Percentiles rank a stretch among this genome's conserved stretches.
Evolutionary conservation across 192 early-diverging fungal species (phyloP).

Genomic region (Bifiguratus adelaidae): DNA sequence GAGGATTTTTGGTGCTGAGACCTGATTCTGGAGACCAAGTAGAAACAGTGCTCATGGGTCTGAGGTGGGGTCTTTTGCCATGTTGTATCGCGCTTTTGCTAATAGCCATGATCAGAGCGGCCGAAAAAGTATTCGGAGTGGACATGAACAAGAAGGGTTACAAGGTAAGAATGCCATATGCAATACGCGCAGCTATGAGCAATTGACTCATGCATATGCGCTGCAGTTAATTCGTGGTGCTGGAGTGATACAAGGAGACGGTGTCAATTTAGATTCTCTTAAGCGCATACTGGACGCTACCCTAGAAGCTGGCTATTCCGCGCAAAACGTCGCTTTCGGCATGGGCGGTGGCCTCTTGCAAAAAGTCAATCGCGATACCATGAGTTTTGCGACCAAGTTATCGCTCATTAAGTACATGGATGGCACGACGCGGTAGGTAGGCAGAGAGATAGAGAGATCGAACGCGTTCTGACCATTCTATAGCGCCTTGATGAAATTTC

Average conservation of each 20-base stretch:
- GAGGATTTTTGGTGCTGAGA: conserved; percentile 72
- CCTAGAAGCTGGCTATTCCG: conserved; percentile 48
- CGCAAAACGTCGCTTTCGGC: conserved; percentile 67
- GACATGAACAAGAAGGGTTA: conserved; percentile 65
- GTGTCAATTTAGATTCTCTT: conserved; percentile 46
- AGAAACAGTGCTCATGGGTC: conserved; percentile 57
- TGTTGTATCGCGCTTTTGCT: not conserved
- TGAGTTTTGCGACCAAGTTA: conserved; percentile 83
- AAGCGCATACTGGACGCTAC: conserved; percentile 44
- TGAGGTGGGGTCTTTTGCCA: conserved; percentile 31
- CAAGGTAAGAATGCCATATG: conserved; percentile 28
- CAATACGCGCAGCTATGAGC: not conserved
- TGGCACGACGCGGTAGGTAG: conserved; percentile 34
- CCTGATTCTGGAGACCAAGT: conserved; percentile 82
- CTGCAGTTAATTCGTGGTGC: conserved; percentile 44
- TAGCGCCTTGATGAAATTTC: conserved; percentile 82
- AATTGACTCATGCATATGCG: not conserved
- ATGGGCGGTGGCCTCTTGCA: conserved; percentile 80
- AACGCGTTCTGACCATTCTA: not conserved
- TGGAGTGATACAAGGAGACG: conserved; percentile 82
- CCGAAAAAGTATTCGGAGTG: conserved; percentile 62
- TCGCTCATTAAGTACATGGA: conserved; percentile 53
- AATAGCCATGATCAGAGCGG: conserved; percentile 28
- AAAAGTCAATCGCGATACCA: conserved; percentile 77
- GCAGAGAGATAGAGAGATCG: not conserved